Conservation (phyloP, 164 flowering plant species). For the Aristolochia fimbriata region DNA sequence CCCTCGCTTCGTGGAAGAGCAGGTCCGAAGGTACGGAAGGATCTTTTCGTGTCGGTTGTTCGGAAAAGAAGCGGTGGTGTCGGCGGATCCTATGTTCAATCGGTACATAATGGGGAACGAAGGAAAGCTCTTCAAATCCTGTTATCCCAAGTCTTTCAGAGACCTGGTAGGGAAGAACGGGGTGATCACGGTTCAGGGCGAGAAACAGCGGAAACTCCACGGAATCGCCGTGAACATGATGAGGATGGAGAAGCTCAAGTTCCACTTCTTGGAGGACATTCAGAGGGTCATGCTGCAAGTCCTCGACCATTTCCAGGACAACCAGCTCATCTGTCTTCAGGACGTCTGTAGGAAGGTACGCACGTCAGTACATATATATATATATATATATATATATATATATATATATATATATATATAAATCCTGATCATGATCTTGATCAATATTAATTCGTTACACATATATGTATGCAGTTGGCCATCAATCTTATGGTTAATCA, state of each 20-base stretch:
- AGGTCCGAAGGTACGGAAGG: slow-evolving; percentile 64
- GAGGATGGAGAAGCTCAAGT: slow-evolving; percentile 63
- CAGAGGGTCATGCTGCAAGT: slow-evolving; percentile 47
- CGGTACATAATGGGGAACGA: slow-evolving; percentile 75
- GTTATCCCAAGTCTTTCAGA: slow-evolving; percentile 79
- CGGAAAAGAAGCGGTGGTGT: slow-evolving; percentile 71
- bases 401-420: too few relatives aligned
- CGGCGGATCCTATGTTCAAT: slow-evolving; percentile 68
- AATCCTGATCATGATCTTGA: too few relatives aligned
- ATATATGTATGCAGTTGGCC: slow-evolving; percentile 38
- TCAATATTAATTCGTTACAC: too few relatives aligned
- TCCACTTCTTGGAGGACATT: slow-evolving; percentile 53
- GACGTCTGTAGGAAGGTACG: slow-evolving; percentile 86
- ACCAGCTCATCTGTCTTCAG: slow-evolving; percentile 50
- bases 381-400: too few relatives aligned
- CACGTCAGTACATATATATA: too few relatives aligned
- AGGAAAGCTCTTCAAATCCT: slow-evolving; percentile 71
- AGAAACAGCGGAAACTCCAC: slow-evolving; percentile 72
- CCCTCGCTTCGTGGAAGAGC: slow-evolving; percentile 54
- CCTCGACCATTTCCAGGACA: slow-evolving; percentile 26
- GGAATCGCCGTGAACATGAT: slow-evolving; percentile 67
- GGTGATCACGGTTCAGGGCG: slow-evolving; percentile 73
- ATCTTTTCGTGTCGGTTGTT: slow-evolving; percentile 68
- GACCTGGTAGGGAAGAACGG: slow-evolving; percentile 86
- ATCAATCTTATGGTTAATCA: slow-evolving; percentile 84